Conservation (phyloP, 306 rosid species). For the Hippophae gyantsensis region DNA sequence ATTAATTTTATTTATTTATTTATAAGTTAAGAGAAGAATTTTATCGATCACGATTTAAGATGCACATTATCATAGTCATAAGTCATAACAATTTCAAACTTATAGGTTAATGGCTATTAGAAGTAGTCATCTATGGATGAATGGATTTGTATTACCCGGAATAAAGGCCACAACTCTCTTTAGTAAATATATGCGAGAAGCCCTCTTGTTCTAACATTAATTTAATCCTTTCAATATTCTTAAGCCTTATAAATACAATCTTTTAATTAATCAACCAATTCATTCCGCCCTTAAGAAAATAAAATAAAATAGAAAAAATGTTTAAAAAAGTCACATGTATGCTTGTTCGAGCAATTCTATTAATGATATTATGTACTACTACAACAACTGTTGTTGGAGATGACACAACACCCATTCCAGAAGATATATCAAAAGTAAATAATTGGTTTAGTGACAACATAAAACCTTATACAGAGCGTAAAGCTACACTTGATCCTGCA, state of each 20-base stretch:
- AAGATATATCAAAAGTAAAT: conserved; percentile 9
- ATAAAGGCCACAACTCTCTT: too few species aligned
- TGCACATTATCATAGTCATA: too few species aligned
- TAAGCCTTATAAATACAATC: not conserved
- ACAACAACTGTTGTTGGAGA: conserved; percentile 11
- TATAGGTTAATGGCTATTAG: too few species aligned
- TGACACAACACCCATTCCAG: conserved; percentile 20
- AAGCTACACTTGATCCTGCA: conserved; percentile 23
- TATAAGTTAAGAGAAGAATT: too few species aligned
- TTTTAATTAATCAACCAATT: not conserved
- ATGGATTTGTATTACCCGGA: too few species aligned
- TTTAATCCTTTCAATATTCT: not conserved
- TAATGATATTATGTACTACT: not conserved
- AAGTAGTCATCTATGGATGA: too few species aligned
- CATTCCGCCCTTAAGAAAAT: not conserved
- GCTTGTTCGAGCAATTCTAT: conserved; percentile 6
- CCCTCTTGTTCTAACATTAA: too few species aligned
- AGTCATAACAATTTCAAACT: too few species aligned
- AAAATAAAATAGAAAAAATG: not conserved
- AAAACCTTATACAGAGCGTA: not conserved
- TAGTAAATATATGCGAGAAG: too few species aligned
- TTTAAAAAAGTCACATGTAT: not conserved
- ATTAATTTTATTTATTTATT: too few species aligned
- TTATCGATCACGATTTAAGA: too few species aligned
- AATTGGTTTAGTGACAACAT: conserved; percentile 35